Percentiles rank a stretch among this genome's conserved stretches.
Evolutionary conservation across 306 rosid species (phyloP).

Genomic region (Quercus mongolica): DNA sequence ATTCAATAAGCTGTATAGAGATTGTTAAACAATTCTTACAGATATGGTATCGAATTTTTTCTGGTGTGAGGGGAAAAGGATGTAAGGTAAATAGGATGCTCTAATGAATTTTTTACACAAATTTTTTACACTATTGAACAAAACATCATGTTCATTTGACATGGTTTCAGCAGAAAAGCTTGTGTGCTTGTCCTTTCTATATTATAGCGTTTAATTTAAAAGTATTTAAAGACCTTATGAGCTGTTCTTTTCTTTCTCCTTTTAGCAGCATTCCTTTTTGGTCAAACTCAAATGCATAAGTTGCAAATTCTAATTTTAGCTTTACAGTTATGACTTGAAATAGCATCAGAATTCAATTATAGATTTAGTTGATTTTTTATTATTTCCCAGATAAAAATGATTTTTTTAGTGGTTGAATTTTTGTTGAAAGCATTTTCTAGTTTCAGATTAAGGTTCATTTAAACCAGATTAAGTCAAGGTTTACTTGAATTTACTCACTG

Average conservation of each 20-base stretch:
- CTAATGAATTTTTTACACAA: not conserved
- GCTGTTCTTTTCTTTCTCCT: not conserved
- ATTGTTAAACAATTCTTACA: not conserved
- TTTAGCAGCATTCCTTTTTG: not conserved
- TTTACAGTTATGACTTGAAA: not conserved
- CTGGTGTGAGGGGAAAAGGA: not conserved
- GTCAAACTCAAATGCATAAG: not conserved
- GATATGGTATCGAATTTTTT: not conserved
- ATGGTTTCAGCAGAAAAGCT: not conserved
- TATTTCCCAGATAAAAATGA: not conserved
- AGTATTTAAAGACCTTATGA: not conserved
- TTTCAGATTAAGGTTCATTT: not conserved
- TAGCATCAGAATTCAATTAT: not conserved
- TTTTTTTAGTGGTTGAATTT: not conserved
- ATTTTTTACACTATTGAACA: not conserved
- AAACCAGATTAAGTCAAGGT: not conserved
- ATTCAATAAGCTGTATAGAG: not conserved
- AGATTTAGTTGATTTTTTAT: not conserved
- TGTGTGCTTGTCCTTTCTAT: not conserved
- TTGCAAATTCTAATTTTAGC: not conserved
- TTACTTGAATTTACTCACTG: not conserved
- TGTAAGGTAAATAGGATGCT: not conserved
- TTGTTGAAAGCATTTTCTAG: not conserved
- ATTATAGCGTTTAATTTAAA: not conserved
- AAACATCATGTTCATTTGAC: not conserved